Evolutionary conservation across 225 moss, liverwort and hornwort genomes (phyloP), one percentile per base, ranked within the genome.

Genomic region (Straminergon stramineum): DNA sequence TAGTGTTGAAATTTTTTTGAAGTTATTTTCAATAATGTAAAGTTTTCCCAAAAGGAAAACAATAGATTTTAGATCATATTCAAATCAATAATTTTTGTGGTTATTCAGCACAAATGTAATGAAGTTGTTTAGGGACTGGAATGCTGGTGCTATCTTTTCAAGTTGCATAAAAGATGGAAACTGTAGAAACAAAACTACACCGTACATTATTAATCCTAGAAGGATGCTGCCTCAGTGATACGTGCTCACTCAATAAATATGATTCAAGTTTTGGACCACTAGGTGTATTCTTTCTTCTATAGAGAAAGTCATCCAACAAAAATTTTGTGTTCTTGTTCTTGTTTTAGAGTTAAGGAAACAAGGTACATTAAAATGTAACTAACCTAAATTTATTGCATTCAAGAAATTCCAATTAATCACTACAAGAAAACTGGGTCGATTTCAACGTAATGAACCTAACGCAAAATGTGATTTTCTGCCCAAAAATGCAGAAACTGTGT

Each of bases 191-290:
- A 45, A 27, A 43, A 45, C 10, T 30, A 31, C 7, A 28, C 1
- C 17, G 6, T 15, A 67, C 11, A 67, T 37, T 67, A 11, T 37
- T 66, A 64, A 64, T 31, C 8, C 8, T 68, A 0, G 13, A 70
- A 24, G 5, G 71, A 26, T 0, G 3, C 0, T 0, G 1, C 15
- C 26, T 71, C 0, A 0, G 1, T 71, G 15, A 15, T 41, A 23
- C 4, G 2, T 41, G 10, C 5, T 41, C 0, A 41, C 0, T 15
- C 12, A 24, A 71, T 5, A 43, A n/a, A 41, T 5, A 43, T 73
- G 73, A 27, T 43, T 43, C 3, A 73, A 16, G 27, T 27, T 43
- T 71, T 26, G 41, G 41, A 41, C 27, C 15, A 27, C 27, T 48
- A 48, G 48, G 48, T 48, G 7, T 48, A 48, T 48, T 48, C 48